Conservation (phyloP, 2,329 filamentous ascomycete genomes). For the Fusarium sp. region DNA sequence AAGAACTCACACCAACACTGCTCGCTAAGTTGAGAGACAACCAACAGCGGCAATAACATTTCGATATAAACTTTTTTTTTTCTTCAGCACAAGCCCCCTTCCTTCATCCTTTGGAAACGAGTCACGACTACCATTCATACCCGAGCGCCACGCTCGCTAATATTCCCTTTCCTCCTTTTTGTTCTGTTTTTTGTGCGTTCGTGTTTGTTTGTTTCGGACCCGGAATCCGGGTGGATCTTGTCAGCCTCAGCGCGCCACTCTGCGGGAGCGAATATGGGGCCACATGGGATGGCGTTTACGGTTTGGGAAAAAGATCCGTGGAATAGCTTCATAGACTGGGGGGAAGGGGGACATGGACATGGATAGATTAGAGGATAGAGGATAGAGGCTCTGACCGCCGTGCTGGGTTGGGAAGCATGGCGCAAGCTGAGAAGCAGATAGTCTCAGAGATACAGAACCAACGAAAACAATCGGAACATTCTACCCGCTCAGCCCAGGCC, state of each 20-base stretch:
- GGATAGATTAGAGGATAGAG: neutral
- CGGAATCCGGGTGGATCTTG: neutral
- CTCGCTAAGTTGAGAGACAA: neutral
- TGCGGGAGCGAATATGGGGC: neutral
- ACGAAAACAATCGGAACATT: neutral
- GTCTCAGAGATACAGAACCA: neutral
- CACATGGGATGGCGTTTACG: constrained; percentile 9
- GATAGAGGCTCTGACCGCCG: neutral
- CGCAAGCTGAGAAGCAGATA: neutral
- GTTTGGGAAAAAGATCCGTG: constrained; percentile 3
- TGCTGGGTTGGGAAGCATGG: neutral
- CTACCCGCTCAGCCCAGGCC: neutral
- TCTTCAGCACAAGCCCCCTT: neutral
- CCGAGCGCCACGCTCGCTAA: neutral
- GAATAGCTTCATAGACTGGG: constrained; percentile 6
- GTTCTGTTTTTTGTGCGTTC: neutral
- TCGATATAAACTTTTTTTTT: neutral
- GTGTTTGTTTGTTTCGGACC: neutral
- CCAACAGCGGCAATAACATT: neutral
- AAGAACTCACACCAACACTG: constrained; percentile 18
- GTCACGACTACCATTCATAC: neutral
- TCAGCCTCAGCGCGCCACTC: neutral
- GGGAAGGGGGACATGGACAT: no score
- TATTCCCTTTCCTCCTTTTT: neutral
- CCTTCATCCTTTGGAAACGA: neutral